A percentile compares a stretch with the other conserved stretches of the same genome.
Evolutionary conservation across 2,329 filamentous ascomycete species (phyloP).

Genomic region (Hymenoscyphus infarciens): DNA sequence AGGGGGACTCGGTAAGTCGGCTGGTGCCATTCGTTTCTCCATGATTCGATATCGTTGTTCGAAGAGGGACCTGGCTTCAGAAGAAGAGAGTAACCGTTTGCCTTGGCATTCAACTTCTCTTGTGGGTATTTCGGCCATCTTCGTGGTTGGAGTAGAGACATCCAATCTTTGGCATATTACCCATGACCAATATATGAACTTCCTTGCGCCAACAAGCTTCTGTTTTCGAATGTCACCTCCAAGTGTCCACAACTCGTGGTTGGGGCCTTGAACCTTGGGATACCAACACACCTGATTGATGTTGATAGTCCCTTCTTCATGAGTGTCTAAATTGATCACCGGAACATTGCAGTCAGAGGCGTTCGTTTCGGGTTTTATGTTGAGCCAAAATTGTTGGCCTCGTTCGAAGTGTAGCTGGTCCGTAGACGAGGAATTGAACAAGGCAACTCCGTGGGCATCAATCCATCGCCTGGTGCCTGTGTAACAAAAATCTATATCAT

Average conservation of each 20-base stretch:
- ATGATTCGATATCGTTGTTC: slow-evolving; percentile 8
- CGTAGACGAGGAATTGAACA: slow-evolving; percentile 15
- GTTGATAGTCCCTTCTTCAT: slow-evolving; percentile 17
- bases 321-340: slow-evolving; percentile 29
- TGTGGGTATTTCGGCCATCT: slow-evolving; percentile 17
- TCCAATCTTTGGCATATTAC: slow-evolving; percentile 25
- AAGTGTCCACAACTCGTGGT: slow-evolving; percentile 25
- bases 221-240: slow-evolving; percentile 19
- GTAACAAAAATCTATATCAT: slow-evolving; percentile 27
- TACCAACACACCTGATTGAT: slow-evolving; percentile 28
- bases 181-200: slow-evolving; percentile 19
- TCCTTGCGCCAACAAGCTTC: slow-evolving; percentile 19
- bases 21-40: not conserved
- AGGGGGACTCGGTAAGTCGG: not conserved
- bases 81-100: slow-evolving; percentile 9
- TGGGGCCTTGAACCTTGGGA: slow-evolving; percentile 19
- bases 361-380: slow-evolving; percentile 10
- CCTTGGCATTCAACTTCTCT: slow-evolving; percentile 10
- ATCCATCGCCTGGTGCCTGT: slow-evolving; percentile 7
- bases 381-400: slow-evolving; percentile 27
- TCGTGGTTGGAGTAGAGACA: slow-evolving; percentile 14
- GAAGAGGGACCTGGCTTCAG: slow-evolving; percentile 8
- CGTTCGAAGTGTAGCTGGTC: slow-evolving; percentile 19
- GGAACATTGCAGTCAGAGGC: slow-evolving; percentile 13
- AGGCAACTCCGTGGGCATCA: slow-evolving; percentile 26